A percentile compares a stretch with the other conserved stretches of the same genome.
phyloP scores from a whole-genome alignment of 2,329 filamentous ascomycete species.

The Drechslerella stenobrocha region DNA sequence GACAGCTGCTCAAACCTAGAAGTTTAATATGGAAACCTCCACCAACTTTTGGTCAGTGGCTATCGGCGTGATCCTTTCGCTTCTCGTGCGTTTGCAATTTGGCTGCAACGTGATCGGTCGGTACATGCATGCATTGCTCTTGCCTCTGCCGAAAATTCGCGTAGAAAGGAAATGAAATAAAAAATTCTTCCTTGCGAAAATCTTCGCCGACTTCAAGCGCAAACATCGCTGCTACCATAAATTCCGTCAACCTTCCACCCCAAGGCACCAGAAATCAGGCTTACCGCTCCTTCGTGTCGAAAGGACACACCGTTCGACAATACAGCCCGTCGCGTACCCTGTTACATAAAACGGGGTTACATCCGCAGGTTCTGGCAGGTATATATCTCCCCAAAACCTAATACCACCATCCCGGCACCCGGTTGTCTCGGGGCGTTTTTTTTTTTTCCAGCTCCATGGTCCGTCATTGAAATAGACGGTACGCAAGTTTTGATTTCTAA shows the following conservation, averaged over 20 bases:
- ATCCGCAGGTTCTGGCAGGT: slow-evolving; percentile 98
- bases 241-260: not conserved
- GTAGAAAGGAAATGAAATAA: slow-evolving; percentile 15
- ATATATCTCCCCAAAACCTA: slow-evolving; percentile 56
- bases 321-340: slow-evolving; percentile 54
- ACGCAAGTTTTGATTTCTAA: slow-evolving; percentile 29
- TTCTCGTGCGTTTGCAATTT: slow-evolving; percentile 13
- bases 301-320: slow-evolving; percentile 84
- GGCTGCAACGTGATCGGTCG: slow-evolving; percentile 7
- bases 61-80: slow-evolving; percentile 26
- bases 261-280: slow-evolving; percentile 32
- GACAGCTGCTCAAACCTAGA: slow-evolving; percentile 58
- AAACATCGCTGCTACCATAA: slow-evolving; percentile 9
- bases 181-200: slow-evolving; percentile 32
- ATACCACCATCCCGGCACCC: slow-evolving; percentile 20
- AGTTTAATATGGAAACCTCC: slow-evolving; percentile 98
- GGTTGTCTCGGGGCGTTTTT: slow-evolving; percentile 41
- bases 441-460: slow-evolving; percentile 28
- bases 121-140: slow-evolving; percentile 5
- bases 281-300: slow-evolving; percentile 53
- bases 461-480: slow-evolving; percentile 18
- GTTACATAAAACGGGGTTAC: slow-evolving; percentile 64
- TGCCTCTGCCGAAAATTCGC: slow-evolving; percentile 38
- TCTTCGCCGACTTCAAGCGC: slow-evolving; percentile 20
- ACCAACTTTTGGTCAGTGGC: slow-evolving; percentile 78